Evolutionary conservation across 2,329 filamentous ascomycete species (phyloP).

Genomic region (Raffaelea arxii): DNA sequence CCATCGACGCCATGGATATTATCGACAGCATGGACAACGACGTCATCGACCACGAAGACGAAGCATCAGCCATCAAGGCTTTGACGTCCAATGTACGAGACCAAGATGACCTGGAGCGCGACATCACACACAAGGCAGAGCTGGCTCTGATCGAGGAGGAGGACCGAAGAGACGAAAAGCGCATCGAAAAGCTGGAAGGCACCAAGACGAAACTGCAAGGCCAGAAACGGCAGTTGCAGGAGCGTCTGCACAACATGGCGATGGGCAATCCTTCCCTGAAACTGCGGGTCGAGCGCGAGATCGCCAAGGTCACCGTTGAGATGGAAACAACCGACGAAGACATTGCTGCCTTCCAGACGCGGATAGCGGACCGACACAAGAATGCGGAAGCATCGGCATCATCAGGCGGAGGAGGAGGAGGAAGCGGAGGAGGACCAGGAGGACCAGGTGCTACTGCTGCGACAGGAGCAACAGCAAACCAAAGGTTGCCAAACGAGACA

Average conservation of each 20-base stretch:
- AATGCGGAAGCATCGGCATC: neutral
- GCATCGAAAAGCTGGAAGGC: constrained; percentile 49
- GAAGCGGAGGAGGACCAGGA: constrained; percentile 20
- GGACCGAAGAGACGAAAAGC: constrained; percentile 52
- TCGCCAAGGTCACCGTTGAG: constrained; percentile 44
- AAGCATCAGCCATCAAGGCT: constrained; percentile 49
- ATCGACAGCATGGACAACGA: neutral
- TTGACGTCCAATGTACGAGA: constrained; percentile 65
- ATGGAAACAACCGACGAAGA: constrained; percentile 60
- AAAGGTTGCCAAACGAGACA: constrained; percentile 66
- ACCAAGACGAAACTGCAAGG: constrained; percentile 49
- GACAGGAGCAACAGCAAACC: constrained; percentile 36
- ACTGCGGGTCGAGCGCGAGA: constrained; percentile 52
- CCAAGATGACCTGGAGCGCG: constrained; percentile 83
- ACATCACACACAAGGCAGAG: constrained; percentile 60
- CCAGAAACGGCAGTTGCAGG: constrained; percentile 50
- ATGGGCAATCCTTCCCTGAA: constrained; percentile 39
- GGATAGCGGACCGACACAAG: constrained; percentile 65
- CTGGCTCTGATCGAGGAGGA: constrained; percentile 50
- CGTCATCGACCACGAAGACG: constrained; percentile 30
- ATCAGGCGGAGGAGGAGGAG: neutral
- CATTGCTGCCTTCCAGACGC: constrained; percentile 66
- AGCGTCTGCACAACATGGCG: constrained; percentile 30
- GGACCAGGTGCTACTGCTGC: constrained; percentile 12
- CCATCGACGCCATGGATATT: neutral